Conservation (phyloP, 352 stramenopile species). For the Pythium myriotylum region DNA sequence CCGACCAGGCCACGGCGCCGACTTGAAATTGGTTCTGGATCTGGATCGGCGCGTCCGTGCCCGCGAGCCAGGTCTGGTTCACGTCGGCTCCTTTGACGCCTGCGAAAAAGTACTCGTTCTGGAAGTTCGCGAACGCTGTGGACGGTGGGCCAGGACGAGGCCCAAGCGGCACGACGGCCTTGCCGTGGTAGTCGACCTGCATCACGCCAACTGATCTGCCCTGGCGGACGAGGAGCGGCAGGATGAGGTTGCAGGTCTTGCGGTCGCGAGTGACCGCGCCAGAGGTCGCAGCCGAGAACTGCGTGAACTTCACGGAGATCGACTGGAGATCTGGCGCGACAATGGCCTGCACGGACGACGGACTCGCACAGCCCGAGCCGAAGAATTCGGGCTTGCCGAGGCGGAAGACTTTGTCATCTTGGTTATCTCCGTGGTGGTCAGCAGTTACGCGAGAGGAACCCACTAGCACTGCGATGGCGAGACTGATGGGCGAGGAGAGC, state of each 20-base stretch:
- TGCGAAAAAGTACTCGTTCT: constrained; percentile 33
- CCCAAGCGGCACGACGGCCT: constrained; percentile 26
- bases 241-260: constrained; percentile 33
- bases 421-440: background rate
- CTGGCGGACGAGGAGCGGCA: constrained; percentile 21
- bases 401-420: constrained; percentile 15
- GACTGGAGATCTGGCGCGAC: constrained; percentile 9
- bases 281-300: constrained; percentile 20
- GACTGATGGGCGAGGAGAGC: background rate
- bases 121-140: constrained; percentile 12
- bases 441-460: background rate
- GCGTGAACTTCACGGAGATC: constrained; percentile 18
- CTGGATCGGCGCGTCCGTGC: constrained; percentile 16
- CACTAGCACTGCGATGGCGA: too few relatives aligned
- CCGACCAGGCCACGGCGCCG: constrained; percentile 31
- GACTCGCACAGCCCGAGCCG: constrained; percentile 20
- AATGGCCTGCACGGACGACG: constrained; percentile 1
- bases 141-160: background rate
- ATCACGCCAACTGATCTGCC: constrained; percentile 34
- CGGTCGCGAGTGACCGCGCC: constrained; percentile 8
- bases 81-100: constrained; percentile 14
- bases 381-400: constrained; percentile 24
- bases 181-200: constrained; percentile 27
- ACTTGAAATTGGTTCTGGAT: constrained; percentile 24
- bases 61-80: constrained; percentile 19